phyloP scores from a whole-genome alignment of 2,329 filamentous ascomycete genomes.

The Hypoxylon sp. region DNA sequence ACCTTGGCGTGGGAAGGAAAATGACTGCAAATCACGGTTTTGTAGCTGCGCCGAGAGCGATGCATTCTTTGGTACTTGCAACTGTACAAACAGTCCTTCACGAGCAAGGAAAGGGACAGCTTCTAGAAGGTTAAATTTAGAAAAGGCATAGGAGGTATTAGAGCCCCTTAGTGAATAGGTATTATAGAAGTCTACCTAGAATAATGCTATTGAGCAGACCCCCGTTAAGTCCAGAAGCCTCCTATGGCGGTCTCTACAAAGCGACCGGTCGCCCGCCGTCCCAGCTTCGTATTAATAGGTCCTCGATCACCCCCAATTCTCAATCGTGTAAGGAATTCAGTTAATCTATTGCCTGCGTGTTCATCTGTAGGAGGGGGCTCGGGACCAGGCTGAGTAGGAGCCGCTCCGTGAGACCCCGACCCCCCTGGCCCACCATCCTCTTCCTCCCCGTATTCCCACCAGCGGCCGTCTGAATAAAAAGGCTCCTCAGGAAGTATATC shows the following conservation, averaged over 20 bases:
- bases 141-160: neutral
- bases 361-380: no score
- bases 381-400: no score
- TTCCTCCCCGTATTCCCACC: no score
- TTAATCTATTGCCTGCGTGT: no score
- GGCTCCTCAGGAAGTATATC: constrained; percentile 49
- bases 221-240: neutral
- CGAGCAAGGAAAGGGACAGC: constrained; percentile 54
- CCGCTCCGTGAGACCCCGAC: no score
- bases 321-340: no score
- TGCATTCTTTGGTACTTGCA: constrained; percentile 63
- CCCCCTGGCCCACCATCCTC: no score
- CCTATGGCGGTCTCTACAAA: no score
- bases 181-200: neutral
- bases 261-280: no score
- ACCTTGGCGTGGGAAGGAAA: constrained; percentile 64
- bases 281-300: no score
- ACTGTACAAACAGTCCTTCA: constrained; percentile 56
- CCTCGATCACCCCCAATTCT: no score
- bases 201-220: neutral
- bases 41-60: constrained; percentile 64
- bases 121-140: constrained; percentile 47
- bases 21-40: constrained; percentile 69
- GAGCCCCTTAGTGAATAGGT: neutral
- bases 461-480: no score